Evolutionary conservation across 805 yeast genomes (phyloP).

Genomic region (Myxozyma lipomycoides): DNA sequence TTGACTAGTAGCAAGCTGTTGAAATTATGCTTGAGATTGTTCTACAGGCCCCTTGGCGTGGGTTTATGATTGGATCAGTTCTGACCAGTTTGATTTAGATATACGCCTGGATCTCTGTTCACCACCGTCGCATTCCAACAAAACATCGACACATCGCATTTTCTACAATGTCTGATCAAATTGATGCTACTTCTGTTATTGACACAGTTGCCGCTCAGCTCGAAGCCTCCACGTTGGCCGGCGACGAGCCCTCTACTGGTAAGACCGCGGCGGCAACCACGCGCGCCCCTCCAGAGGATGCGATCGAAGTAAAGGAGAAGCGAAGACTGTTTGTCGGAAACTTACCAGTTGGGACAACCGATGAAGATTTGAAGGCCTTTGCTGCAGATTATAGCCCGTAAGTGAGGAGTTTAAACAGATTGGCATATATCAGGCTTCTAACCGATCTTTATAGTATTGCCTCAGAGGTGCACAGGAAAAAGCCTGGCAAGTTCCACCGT

Average conservation of each 20-base stretch:
- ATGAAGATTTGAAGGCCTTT: slow-evolving; percentile 47
- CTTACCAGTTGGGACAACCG: slow-evolving; percentile 51
- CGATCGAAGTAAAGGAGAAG: slow-evolving; percentile 21
- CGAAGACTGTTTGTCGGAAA: slow-evolving; percentile 53
- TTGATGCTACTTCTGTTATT: slow-evolving; percentile 8
- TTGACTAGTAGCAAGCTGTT: too few species aligned
- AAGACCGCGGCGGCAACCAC: not conserved
- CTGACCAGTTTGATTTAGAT: too few species aligned
- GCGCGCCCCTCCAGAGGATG: slow-evolving; percentile 13
- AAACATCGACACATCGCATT: too few species aligned
- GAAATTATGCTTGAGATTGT: too few species aligned
- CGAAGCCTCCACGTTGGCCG: slow-evolving; percentile 14
- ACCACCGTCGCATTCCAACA: too few species aligned
- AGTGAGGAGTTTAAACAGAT: too few species aligned
- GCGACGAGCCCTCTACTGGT: too few species aligned
- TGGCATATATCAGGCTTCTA: slow-evolving; percentile 5
- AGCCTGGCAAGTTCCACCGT: not conserved
- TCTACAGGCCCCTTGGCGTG: too few species aligned
- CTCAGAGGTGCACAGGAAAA: not conserved
- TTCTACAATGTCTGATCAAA: slow-evolving; percentile 5
- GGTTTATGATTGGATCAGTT: too few species aligned
- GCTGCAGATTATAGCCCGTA: slow-evolving; percentile 48
- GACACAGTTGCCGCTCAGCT: slow-evolving; percentile 5
- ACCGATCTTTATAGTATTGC: slow-evolving; percentile 25
- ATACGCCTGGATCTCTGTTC: too few species aligned